A percentile compares a stretch with the other conserved stretches of the same genome.
phyloP scores from a whole-genome alignment of 371 early-diverging fungal species.

The Nosema muscidifuracis region DNA sequence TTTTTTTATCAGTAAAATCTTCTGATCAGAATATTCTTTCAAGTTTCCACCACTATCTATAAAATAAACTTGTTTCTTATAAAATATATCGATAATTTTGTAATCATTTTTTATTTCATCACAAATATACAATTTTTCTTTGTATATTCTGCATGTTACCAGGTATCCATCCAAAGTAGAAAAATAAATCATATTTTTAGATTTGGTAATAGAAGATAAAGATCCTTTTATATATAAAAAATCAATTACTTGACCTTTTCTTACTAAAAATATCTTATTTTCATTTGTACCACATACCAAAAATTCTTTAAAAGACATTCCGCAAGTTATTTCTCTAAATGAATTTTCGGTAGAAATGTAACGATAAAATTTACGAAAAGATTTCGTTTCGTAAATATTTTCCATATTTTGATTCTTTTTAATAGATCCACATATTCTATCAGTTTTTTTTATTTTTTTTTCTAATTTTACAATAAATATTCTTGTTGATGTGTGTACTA shows the following conservation, averaged over 20 bases:
- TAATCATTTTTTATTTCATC: not conserved
- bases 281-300: not conserved
- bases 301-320: not conserved
- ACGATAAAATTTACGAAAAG: not conserved
- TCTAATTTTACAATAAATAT: not conserved
- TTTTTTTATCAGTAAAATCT: not conserved
- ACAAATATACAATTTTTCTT: not conserved
- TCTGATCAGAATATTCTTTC: not conserved
- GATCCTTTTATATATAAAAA: not conserved
- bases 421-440: not conserved
- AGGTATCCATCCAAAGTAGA: not conserved
- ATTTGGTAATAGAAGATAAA: not conserved
- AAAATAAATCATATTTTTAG: not conserved
- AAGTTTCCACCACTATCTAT: not conserved
- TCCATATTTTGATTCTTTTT: not conserved
- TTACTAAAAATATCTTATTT: not conserved
- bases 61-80: not conserved
- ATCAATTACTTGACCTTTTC: not conserved
- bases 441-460: not conserved
- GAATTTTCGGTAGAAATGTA: not conserved
- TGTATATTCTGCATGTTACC: not conserved
- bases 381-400: not conserved
- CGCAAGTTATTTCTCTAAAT: not conserved
- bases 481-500: not conserved
- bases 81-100: not conserved